Percentiles rank a stretch among this genome's conserved stretches.
phyloP scores from a whole-genome alignment of 805 yeast genomes.

The Schwanniomyces vanrijiae region DNA sequence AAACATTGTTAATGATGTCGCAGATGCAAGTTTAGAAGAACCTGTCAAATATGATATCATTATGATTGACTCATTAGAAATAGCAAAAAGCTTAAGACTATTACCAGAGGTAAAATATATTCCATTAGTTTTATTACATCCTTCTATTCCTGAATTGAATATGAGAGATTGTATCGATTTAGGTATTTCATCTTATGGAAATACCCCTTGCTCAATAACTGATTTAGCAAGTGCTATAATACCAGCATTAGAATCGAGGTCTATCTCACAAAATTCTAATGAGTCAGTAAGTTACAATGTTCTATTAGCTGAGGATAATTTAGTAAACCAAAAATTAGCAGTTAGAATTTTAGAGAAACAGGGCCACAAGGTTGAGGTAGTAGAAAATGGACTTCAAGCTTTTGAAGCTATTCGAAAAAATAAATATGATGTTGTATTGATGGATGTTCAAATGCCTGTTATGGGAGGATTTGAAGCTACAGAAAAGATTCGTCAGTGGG shows the following conservation, averaged over 20 bases:
- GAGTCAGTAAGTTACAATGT: constrained; percentile 74
- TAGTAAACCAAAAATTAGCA: constrained; percentile 85
- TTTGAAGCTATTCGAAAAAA: constrained; percentile 68
- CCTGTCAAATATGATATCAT: constrained; percentile 74
- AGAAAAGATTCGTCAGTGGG: constrained; percentile 84
- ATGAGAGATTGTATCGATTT: constrained; percentile 81
- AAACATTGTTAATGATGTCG: constrained; percentile 53
- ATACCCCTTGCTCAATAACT: constrained; percentile 79
- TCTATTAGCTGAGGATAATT: constrained; percentile 81
- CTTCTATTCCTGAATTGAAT: constrained; percentile 71
- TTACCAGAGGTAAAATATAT: constrained; percentile 79
- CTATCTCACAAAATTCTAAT: constrained; percentile 76
- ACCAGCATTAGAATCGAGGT: constrained; percentile 82
- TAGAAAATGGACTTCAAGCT: constrained; percentile 83
- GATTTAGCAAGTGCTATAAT: constrained; percentile 81
- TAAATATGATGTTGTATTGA: constrained; percentile 75
- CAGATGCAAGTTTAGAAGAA: constrained; percentile 55
- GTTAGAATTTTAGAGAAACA: constrained; percentile 82
- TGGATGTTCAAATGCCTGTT: constrained; percentile 96
- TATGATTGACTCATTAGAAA: constrained; percentile 76
- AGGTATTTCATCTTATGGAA: constrained; percentile 86
- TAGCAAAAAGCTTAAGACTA: constrained; percentile 66
- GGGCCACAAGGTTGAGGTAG: constrained; percentile 82
- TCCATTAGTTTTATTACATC: constrained; percentile 78
- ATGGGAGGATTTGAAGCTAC: constrained; percentile 96